Evolutionary conservation across 2,329 filamentous ascomycete species (phyloP), one percentile per base, ranked within the genome.

Genomic region (Colletotrichum nymphaeae): DNA sequence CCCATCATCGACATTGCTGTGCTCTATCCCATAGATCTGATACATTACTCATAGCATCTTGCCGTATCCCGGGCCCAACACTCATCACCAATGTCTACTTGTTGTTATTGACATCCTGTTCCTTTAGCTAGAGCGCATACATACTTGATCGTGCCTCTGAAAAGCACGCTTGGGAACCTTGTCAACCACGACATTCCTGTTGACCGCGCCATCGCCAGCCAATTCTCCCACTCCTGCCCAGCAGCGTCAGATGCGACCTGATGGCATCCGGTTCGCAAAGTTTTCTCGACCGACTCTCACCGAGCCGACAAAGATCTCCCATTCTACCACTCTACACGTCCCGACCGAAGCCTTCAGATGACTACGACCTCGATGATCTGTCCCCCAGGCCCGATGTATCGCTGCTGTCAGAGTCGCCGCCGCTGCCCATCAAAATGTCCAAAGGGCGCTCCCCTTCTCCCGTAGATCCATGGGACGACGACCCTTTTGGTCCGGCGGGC

Each of bases 361-460:
- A 84, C 63, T 84, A 84, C 74, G 78, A 81, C 56, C 79, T 86
- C n/a, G 79, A 83, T 37, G 78, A 83, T 52, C 81, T 86, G 9
- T 79, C 83, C n/a, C 83, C 84, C 12, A 78, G 78, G 49, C 81
- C 81, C 6, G 79, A 82, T 49, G 78, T 80, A n/a, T 72, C 74
- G 49, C 69, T 76, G 19, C 63, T 75, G 30, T 76, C 79, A 24
- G 76, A 77, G 5, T 74, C 77, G 32, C 67, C 77, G 30, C 74
- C 11, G 75, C 6, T 78, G 62, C 35, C 74, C 75, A 32, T 76
- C n/a, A 35, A 22, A 24, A 67, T 70, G 62, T 59, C 62, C 11
- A 71, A 24, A 35, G 56, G 58, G 42, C 67, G 73, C 58, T 67
- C 68, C 22, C 67, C 67, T 26, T 74, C 56, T 11, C 69, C 67